These are phyloP conservation scores for Bidens hawaiensis DNA, from an alignment of 140 eudicot species.

Conservation along the genomic window DNA sequence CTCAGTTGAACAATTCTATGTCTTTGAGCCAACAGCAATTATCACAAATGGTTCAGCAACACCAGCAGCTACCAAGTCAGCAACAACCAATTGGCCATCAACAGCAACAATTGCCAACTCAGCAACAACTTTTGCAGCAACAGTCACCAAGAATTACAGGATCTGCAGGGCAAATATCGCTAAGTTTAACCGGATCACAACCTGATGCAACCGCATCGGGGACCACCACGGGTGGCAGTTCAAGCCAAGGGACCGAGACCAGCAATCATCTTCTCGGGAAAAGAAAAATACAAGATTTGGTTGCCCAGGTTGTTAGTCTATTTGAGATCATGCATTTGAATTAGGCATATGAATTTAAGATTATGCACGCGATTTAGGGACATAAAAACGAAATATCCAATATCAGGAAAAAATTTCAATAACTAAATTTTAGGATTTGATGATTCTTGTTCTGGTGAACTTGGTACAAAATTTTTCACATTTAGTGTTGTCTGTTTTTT, in stretches of 20 bases:
- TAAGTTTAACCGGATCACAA: constrained; percentile 90
- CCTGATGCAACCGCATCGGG: constrained; percentile 96
- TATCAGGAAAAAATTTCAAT: no score
- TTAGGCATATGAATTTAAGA: background rate
- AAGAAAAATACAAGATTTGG: constrained; percentile 83
- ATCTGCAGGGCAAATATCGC: constrained; percentile 70
- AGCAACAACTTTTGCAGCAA: constrained; percentile 47
- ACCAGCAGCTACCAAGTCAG: constrained; percentile 34
- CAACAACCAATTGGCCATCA: constrained; percentile 46
- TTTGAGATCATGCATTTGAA: background rate
- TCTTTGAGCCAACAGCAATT: constrained; percentile 61
- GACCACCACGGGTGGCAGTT: constrained; percentile 91
- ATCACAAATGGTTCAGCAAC: constrained; percentile 70
- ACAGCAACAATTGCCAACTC: constrained; percentile 44
- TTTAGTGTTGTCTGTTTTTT: constrained; percentile 4
- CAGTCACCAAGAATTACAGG: constrained; percentile 68
- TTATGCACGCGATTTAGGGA: constrained; percentile 4
- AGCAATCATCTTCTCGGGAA: constrained; percentile 93
- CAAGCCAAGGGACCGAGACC: constrained; percentile 94
- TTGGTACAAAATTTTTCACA: background rate
- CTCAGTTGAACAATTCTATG: constrained; percentile 64
- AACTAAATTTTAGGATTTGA: background rate
- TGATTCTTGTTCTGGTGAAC: background rate
- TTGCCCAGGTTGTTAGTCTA: constrained; percentile 57
- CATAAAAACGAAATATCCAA: no score